Evolutionary conservation across 2,329 filamentous ascomycete genomes (phyloP).

Genomic region (Pestalotiopsis fici): DNA sequence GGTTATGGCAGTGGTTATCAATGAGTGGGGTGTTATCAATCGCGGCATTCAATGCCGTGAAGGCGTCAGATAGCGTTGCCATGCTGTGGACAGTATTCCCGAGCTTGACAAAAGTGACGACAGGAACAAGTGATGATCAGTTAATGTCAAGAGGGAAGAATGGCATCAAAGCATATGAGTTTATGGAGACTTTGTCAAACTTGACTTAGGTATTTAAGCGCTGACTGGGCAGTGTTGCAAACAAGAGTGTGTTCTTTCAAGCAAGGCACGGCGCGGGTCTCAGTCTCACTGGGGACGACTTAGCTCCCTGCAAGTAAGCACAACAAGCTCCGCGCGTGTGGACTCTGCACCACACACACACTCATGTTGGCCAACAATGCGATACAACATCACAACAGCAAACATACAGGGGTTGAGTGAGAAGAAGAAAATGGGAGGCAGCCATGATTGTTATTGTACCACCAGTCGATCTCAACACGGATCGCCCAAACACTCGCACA

Average conservation of each 20-base stretch:
- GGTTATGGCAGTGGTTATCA: conserved; percentile 73
- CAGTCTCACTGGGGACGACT: background rate
- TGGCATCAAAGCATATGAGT: background rate
- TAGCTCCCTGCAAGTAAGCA: background rate
- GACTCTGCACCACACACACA: background rate
- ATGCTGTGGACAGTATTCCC: background rate
- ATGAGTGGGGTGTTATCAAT: conserved; percentile 64
- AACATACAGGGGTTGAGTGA: background rate
- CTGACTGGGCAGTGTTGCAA: background rate
- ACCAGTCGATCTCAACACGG: background rate
- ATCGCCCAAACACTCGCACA: background rate
- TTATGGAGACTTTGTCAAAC: background rate
- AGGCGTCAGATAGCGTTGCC: conserved; percentile 10
- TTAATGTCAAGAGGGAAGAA: background rate
- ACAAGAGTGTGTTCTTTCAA: background rate
- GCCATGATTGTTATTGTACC: background rate
- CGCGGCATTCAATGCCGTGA: conserved; percentile 25
- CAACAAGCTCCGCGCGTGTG: background rate
- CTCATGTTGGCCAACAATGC: background rate
- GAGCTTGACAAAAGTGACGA: background rate
- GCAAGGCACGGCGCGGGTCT: background rate
- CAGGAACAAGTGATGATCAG: background rate
- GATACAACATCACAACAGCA: background rate
- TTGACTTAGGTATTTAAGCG: background rate
- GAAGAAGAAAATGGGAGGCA: background rate